These are phyloP conservation scores for Penicillium occitanis DNA, from an alignment of 2,329 filamentous ascomycete genomes.

Conservation along the genomic window DNA sequence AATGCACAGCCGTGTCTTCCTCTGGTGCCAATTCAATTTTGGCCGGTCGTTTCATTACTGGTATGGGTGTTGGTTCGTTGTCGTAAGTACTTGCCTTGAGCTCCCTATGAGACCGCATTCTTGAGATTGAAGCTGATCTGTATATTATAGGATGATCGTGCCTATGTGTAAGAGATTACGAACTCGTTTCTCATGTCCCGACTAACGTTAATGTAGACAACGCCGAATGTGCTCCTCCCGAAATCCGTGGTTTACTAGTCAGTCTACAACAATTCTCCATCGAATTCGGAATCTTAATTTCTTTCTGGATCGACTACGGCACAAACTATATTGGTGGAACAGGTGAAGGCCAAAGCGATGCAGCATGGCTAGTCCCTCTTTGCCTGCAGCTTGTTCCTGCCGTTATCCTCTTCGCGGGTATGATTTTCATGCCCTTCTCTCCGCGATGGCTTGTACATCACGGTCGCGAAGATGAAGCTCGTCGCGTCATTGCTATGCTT, in stretches of 20 bases:
- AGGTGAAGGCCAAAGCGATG: conserved; percentile 59
- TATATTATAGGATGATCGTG: conserved; percentile 36
- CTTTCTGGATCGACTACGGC: conserved; percentile 38
- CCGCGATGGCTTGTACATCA: conserved; percentile 75
- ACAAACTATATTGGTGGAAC: conserved; percentile 64
- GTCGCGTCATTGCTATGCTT: conserved; percentile 61
- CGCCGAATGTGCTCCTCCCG: conserved; percentile 52
- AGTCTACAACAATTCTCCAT: conserved; percentile 65
- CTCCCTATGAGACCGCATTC: not conserved
- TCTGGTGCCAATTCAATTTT: conserved; percentile 50
- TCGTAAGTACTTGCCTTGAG: conserved; percentile 19
- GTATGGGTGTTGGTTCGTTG: conserved; percentile 55
- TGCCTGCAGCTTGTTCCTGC: conserved; percentile 61
- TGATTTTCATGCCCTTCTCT: conserved; percentile 79
- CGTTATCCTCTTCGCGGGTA: conserved; percentile 64
- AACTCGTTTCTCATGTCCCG: conserved; percentile 42
- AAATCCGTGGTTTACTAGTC: conserved; percentile 66
- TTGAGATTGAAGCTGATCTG: not conserved
- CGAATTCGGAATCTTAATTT: conserved; percentile 58
- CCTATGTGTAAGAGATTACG: conserved; percentile 50
- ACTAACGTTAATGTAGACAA: conserved; percentile 50
- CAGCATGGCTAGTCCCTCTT: conserved; percentile 50
- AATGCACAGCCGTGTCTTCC: conserved; percentile 58
- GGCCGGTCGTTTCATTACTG: conserved; percentile 66
- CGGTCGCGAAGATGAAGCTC: conserved; percentile 66